A percentile compares a stretch with the other conserved stretches of the same genome.
Conservation (phyloP, 164 flowering plant genomes). For the Annona squamosa region DNA sequence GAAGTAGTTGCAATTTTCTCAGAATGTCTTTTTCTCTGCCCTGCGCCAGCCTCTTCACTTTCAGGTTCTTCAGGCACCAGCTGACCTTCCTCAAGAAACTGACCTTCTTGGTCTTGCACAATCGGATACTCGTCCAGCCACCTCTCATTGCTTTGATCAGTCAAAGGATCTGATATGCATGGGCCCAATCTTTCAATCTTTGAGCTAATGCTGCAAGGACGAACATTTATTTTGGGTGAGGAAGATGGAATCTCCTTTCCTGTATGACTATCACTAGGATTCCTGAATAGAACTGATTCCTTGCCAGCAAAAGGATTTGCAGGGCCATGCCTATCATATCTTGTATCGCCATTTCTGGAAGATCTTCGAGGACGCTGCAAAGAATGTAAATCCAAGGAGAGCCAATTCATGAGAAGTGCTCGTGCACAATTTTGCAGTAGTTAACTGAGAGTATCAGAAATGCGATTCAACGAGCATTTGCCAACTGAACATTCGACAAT, state of each 20-base stretch:
- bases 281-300: conserved; percentile 6
- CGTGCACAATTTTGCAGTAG: neutral
- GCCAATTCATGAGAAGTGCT: conserved; percentile 6
- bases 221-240: conserved; percentile 1
- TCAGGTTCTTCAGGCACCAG: conserved; percentile 24
- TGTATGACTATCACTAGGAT: conserved; percentile 5
- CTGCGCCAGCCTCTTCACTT: neutral
- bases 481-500: neutral
- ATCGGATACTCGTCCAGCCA: conserved; percentile 18
- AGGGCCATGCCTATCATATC: conserved; percentile 13
- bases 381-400: conserved; percentile 13
- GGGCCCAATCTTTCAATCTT: conserved; percentile 9
- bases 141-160: conserved; percentile 15
- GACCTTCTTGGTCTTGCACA: conserved; percentile 18
- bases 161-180: conserved; percentile 4
- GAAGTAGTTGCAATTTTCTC: conserved; percentile 9
- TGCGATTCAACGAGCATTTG: neutral
- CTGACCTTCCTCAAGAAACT: conserved; percentile 49
- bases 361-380: conserved; percentile 46
- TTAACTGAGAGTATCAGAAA: neutral
- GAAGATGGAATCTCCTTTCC: conserved; percentile 5
- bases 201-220: conserved; percentile 1
- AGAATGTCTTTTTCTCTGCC: conserved; percentile 9
- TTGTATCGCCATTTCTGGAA: conserved; percentile 20
- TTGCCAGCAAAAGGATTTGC: conserved; percentile 6